Evolutionary conservation across 495 filamentous ascomycete genomes (phyloP).

Genomic region (Terfezia boudieri): DNA sequence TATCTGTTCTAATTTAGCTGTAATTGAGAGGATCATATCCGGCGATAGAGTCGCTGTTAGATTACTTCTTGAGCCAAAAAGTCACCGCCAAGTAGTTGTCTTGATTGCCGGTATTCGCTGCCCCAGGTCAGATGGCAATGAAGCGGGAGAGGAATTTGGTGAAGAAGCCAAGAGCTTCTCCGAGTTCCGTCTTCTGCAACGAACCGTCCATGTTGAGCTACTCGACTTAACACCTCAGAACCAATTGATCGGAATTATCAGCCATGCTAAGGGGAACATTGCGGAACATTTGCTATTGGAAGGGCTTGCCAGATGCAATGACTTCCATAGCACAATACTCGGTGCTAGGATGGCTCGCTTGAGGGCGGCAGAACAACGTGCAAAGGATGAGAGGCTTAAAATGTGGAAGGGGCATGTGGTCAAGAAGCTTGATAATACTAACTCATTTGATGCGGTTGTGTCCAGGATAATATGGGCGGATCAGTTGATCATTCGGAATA

Average conservation of each 20-base stretch:
- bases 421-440: slow-evolving; percentile 30
- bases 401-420: slow-evolving; percentile 58
- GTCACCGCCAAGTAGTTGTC: slow-evolving; percentile 61
- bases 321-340: slow-evolving; percentile 78
- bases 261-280: slow-evolving; percentile 80
- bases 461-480: slow-evolving; percentile 73
- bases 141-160: slow-evolving; percentile 66
- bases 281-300: slow-evolving; percentile 68
- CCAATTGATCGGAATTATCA: slow-evolving; percentile 55
- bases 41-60: slow-evolving; percentile 80
- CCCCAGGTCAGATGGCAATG: slow-evolving; percentile 61
- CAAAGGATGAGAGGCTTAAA: slow-evolving; percentile 48
- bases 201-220: slow-evolving; percentile 55
- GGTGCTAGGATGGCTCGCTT: slow-evolving; percentile 66
- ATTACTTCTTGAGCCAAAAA: slow-evolving; percentile 46
- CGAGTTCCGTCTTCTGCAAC: slow-evolving; percentile 63
- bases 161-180: slow-evolving; percentile 70
- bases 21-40: slow-evolving; percentile 71
- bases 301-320: slow-evolving; percentile 75
- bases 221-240: slow-evolving; percentile 71
- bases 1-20: slow-evolving; percentile 20
- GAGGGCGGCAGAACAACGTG: slow-evolving; percentile 67
- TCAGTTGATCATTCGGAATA: slow-evolving; percentile 54
- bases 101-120: slow-evolving; percentile 77
- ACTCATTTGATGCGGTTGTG: slow-evolving; percentile 54